Base-by-base conservation (phyloP, 2,329 filamentous ascomycete genomes). In the Talaromyces sp. region DNA sequence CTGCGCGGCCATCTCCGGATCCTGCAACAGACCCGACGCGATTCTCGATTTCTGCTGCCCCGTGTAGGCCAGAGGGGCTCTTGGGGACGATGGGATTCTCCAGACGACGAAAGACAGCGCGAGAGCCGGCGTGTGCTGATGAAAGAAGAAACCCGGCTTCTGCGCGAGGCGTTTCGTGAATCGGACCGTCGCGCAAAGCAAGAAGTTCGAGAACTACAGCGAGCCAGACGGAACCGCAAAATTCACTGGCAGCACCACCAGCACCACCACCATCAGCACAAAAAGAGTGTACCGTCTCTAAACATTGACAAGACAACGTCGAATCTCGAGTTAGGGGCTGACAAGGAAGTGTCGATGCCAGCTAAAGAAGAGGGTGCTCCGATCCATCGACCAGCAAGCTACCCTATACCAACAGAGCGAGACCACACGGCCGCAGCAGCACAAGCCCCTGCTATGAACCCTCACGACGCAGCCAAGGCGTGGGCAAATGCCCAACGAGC, bases 61-160 rank as follows among this genome's bases (percentile, higher is more conserved):
- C 51, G 59, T 27, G 31, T 31, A 10, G 54, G 54, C 27, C 44
- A 65, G 6, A 63, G 67, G 16, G 67, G 62, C 9, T 66, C 70
- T 56, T 72, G 73, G 70, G 70, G 73, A 4, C 69, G 73, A 23
- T 75, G 74, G 74, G 74, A 76, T 54, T 73, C 73, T 1, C 73
- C 73, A 0, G 68, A 73, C 28, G 68, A 74, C 60, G 70, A 70
- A 27, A 65, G 72, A 51, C 70, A 70, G 6, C 70, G 70, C 44
- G 65, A 30, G 66, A 66, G 1, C 70, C 55, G 76, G 31, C 68
- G 67, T 18, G 68, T 67, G 3, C 70, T 72, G 1, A 65, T 76
- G 59, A 77, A 76, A 60, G 70, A 72, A 51, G 75, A 78, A 63
- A 68, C 75, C 58, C 68, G 69, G n/a, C 69, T 70, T 1, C 73